Base-by-base conservation (phyloP, 2,329 filamentous ascomycete genomes). In the Apiospora marii region DNA sequence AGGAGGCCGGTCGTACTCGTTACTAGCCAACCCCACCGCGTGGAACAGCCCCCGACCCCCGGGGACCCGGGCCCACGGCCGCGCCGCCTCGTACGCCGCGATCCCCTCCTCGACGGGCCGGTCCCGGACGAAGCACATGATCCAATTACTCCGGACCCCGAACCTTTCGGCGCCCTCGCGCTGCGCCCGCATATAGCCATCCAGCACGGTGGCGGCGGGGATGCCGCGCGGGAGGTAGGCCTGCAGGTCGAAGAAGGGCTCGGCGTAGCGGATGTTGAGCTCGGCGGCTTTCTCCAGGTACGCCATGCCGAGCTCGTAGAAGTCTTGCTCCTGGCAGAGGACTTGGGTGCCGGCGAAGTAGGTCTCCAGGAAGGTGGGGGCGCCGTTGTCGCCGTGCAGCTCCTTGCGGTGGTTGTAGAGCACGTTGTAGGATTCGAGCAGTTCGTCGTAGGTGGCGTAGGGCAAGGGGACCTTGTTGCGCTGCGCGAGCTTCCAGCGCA, bases 331-430 rank as follows among this genome's bases (percentile, higher is more conserved):
- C 1, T 43, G 34, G 24, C 64, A 44, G 34, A 73, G 72, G 41
- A 73, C 72, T 3, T 69, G 53, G 2, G 46, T 70, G 43, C 70
- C 72, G 0, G 69, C 49, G 41, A 72, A 73, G 44, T 73, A 73
- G 13, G 72, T 94, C 80, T 90, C 86, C 30, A 95, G 87, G 83
- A 95, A 95, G 6, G 78, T 79, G 3, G 78, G 77, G 16, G 78
- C 74, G 68, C 78, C 79, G 61, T 75, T 69, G 76, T 79, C 76
- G 67, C 82, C 81, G 64, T 82, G 82, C 24, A 83, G 78, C 68
- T 84, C 83, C 82, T 94, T 92, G 78, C 94, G 91, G 30, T 95
- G 89, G 51, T 90, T 92, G 67, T 88, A 87, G 82, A 95, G 95
- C 73, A 84, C 81, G 72, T 87, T 83, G 81, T 95, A 95, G 74